Percentiles rank a stretch among this genome's conserved stretches.
These are phyloP conservation scores for Ophiostoma sp. DNA, from an alignment of 2,329 filamentous ascomycete genomes.

Conservation along the genomic window DNA sequence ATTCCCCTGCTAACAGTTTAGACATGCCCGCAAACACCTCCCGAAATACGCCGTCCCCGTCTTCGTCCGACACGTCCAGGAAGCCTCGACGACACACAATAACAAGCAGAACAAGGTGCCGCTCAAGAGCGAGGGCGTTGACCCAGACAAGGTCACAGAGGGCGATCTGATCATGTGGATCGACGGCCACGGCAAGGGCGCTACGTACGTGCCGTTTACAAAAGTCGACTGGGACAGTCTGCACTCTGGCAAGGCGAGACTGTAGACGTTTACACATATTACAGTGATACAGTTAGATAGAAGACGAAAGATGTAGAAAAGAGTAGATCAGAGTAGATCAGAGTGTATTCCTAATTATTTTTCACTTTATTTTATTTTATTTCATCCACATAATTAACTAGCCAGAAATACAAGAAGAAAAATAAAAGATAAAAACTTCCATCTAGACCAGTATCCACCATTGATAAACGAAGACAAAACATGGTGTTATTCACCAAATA, in stretches of 20 bases:
- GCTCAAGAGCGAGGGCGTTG: constrained; percentile 65
- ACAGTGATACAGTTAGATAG: no score
- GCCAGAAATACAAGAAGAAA: no score
- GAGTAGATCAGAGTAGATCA: no score
- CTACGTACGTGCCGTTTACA: constrained; percentile 60
- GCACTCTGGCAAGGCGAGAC: constrained; percentile 34
- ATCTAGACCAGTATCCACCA: no score
- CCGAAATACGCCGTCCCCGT: constrained; percentile 75
- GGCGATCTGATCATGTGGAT: constrained; percentile 54
- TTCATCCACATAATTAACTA: no score
- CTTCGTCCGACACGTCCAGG: constrained; percentile 65
- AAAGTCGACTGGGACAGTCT: constrained; percentile 56
- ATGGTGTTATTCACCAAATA: no score
- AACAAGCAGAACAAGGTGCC: constrained; percentile 80
- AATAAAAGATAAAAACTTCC: no score
- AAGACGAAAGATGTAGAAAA: no score
- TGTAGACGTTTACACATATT: constrained; percentile 32
- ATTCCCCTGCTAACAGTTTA: constrained; percentile 29
- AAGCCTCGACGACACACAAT: constrained; percentile 66
- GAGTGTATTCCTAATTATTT: no score
- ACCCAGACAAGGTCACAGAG: constrained; percentile 50
- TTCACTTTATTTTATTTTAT: no score
- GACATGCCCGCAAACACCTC: constrained; percentile 58
- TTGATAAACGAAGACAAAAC: no score
- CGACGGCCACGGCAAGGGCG: constrained; percentile 55